These are phyloP conservation scores for Ascochyta koolunga DNA, from an alignment of 2,329 filamentous ascomycete species.

Conservation along the genomic window DNA sequence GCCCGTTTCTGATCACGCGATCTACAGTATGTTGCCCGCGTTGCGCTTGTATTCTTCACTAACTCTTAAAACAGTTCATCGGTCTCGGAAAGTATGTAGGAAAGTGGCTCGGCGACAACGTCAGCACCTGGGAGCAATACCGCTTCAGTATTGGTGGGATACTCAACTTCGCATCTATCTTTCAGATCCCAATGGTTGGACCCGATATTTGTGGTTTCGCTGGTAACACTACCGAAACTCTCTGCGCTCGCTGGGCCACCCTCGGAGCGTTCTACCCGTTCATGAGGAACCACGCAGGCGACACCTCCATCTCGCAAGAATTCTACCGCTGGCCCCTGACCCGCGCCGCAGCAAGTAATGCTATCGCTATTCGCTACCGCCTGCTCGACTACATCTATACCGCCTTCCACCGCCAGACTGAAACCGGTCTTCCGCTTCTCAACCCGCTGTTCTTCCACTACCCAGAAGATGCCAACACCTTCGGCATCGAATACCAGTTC, in stretches of 20 bases:
- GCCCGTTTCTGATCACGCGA: conserved; percentile 75
- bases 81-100: conserved; percentile 68
- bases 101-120: conserved; percentile 65
- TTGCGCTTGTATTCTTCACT: neutral
- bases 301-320: conserved; percentile 65
- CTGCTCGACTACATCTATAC: conserved; percentile 81
- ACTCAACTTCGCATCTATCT: conserved; percentile 54
- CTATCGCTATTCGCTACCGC: conserved; percentile 72
- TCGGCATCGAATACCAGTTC: conserved; percentile 60
- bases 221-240: conserved; percentile 68
- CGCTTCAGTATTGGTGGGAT: conserved; percentile 48
- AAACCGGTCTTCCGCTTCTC: conserved; percentile 67
- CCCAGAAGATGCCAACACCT: conserved; percentile 60
- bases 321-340: conserved; percentile 59
- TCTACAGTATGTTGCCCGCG: conserved; percentile 56
- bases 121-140: conserved; percentile 52
- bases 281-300: conserved; percentile 72
- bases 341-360: conserved; percentile 67
- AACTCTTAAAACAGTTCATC: conserved; percentile 57
- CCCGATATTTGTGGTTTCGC: conserved; percentile 77
- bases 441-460: conserved; percentile 76
- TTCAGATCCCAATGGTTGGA: conserved; percentile 55
- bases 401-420: conserved; percentile 64
- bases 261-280: conserved; percentile 77
- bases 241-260: conserved; percentile 75